Base-by-base conservation (phyloP, 2,329 filamentous ascomycete species). In the Stemphylium beticola region DNA sequence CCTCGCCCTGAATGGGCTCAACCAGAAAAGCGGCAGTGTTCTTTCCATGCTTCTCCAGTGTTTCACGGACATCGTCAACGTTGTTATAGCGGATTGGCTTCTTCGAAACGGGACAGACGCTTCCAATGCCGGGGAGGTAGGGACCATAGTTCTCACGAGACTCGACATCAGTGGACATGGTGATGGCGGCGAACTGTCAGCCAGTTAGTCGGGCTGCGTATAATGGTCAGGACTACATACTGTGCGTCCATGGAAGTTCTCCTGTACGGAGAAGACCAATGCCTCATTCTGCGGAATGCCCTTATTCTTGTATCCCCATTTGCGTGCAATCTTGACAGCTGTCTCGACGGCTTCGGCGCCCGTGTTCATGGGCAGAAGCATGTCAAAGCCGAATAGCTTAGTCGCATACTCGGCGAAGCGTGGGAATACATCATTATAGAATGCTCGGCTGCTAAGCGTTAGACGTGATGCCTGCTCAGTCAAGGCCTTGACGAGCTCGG, bases 301-400 rank as follows among this genome's bases (percentile, higher is more conserved):
- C 84, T 98, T 97, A 74, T 91, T 87, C 80, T 96, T 97, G 83
- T 97, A 97, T 4, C 92, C 93, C 93, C 93, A 98, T 79, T 98
- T 98, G 64, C 93, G 85, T 55, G 93, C 93, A 78, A 98, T 87
- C 83, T 98, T 98, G 79, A 98, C 87, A 11, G 90, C 93, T 0
- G 93, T 97, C 83, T 98, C 93, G 32, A 96, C 92, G 8, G 93
- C 93, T 79, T 98, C 93, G 18, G 93, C 93, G 55, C 93, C 93
- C 2, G 93, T 98, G 82, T 97, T 97, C 93, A 98, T 97, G 62
- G 93, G 93, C 76, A 98, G 79, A 31, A 96, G 92, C 93, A 97
- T 97, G 77, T 98, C 93, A 75, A 96, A 98, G 58, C 92, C 92
- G 75, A 97, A 96, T 74, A 91, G 88, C 64, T 86, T 79, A 66